Percentiles rank a stretch among this genome's conserved stretches.
phyloP scores from a whole-genome alignment of 345 rosid genomes.

The Arabis hirsuta region DNA sequence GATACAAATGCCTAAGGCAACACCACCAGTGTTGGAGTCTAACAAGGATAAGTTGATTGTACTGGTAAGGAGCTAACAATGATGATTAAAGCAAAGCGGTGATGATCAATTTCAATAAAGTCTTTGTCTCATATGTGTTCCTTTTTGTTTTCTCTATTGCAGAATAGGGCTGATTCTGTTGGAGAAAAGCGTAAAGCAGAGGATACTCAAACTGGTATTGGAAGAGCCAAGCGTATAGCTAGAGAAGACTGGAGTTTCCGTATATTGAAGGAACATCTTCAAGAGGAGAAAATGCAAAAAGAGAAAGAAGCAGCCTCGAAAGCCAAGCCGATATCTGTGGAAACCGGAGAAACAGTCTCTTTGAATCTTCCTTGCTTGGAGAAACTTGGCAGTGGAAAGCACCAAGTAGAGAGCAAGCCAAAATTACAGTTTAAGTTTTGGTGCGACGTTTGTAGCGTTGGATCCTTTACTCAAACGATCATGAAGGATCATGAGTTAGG shows the following conservation, averaged over 20 bases:
- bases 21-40: slow-evolving; percentile 15
- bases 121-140: background rate
- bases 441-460: slow-evolving; percentile 26
- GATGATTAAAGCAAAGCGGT: too few species aligned
- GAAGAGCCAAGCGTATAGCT: slow-evolving; percentile 24
- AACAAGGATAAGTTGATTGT: slow-evolving; percentile 47
- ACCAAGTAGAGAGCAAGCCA: slow-evolving; percentile 8
- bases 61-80: slow-evolving; percentile 44
- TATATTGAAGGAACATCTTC: too few species aligned
- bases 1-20: slow-evolving; percentile 2
- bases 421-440: slow-evolving; percentile 31
- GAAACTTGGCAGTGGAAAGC: background rate
- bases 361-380: slow-evolving; percentile 19
- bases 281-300: too few species aligned
- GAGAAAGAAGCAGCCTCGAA: slow-evolving; percentile 29
- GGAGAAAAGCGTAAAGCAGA: slow-evolving; percentile 53
- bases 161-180: slow-evolving; percentile 57
- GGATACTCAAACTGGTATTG: slow-evolving; percentile 32
- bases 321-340: slow-evolving; percentile 23
- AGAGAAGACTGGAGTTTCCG: slow-evolving; percentile 33
- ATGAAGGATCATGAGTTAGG: slow-evolving; percentile 35
- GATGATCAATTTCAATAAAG: background rate
- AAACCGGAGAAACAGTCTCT: slow-evolving; percentile 27
- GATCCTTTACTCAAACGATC: background rate
- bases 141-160: slow-evolving; percentile 41